Percentiles rank a stretch among this genome's conserved stretches.
These are phyloP conservation scores for Primulina huaijiensis DNA, from an alignment of 257 asterid genomes.

Conservation along the genomic window DNA sequence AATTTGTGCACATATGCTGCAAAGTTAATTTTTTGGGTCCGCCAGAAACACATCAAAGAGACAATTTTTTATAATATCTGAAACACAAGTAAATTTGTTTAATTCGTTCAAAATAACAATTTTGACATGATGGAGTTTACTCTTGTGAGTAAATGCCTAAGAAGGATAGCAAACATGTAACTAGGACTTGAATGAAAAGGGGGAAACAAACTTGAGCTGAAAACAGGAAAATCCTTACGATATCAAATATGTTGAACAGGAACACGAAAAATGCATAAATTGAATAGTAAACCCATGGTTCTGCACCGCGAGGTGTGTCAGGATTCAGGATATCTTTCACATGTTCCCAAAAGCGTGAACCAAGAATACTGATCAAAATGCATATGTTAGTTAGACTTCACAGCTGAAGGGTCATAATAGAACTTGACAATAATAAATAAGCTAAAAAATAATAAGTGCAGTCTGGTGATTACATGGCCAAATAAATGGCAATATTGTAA, in stretches of 20 bases:
- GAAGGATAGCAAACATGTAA: neutral
- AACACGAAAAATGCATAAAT: slow-evolving; percentile 86
- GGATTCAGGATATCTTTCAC: slow-evolving; percentile 77
- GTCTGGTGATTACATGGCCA: neutral
- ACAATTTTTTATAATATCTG: neutral
- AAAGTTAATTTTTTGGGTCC: neutral
- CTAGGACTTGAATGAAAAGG: too few relatives aligned
- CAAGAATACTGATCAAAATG: slow-evolving; percentile 56
- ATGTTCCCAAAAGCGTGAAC: slow-evolving; percentile 76
- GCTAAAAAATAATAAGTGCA: slow-evolving; percentile 5
- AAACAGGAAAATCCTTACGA: slow-evolving; percentile 58
- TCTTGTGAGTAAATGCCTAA: neutral
- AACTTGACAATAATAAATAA: slow-evolving; percentile 4
- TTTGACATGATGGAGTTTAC: neutral
- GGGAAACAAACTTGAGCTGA: neutral
- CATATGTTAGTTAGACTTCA: slow-evolving; percentile 34
- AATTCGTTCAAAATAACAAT: neutral
- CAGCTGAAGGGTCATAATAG: slow-evolving; percentile 17
- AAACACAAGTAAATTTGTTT: neutral
- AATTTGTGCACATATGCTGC: too few relatives aligned
- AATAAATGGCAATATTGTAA: neutral
- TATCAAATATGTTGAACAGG: slow-evolving; percentile 90
- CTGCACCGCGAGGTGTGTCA: slow-evolving; percentile 69
- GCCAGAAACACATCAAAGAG: neutral
- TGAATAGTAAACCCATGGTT: slow-evolving; percentile 90